Base-by-base conservation (phyloP, 306 rosid species). In the Boehmeria nivea region DNA sequence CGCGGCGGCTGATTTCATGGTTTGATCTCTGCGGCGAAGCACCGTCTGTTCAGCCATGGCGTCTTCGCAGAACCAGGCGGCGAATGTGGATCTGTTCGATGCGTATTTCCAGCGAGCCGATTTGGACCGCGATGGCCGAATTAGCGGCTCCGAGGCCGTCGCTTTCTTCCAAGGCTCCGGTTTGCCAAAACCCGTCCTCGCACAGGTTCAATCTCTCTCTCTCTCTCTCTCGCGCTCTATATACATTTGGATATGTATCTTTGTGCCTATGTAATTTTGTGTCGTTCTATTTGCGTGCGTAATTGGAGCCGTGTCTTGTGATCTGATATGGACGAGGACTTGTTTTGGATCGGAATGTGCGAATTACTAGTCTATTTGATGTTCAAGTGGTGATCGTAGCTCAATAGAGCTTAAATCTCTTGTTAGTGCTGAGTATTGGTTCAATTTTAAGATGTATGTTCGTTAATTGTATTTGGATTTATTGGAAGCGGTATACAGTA, bases 51-150 rank as follows among this genome's bases (percentile, higher is more conserved):
- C 54, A 38, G 31, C 56, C 58, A 87, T 83, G 95, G 84, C 87
- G 62, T 76, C 93, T 75, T 73, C 71, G 56, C 90, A 71, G 44
- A 83, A 66, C 67, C 84, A 50, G 19, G 72, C 85, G 57, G 56
- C 87, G 69, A 88, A 93, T 73, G 94, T 77, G 56, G 96, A 93
- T 93, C 95, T 85, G 68, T 93, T 93, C 68, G 99, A 93, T 83
- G 84, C 85, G 51, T 93, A 88, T 72, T 93, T 93, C 50, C 86
- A 86, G 21, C 83, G 85, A 4, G 99, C 99, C 46, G 99, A 93
- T 85, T 83, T 85, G 85, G 99, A 93, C 81, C 79, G 88, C 25
- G 99, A 93, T 45, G 96, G 99, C 70, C 86, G 94, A 45, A 93
- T 93, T 61, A 93, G 95, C 66, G 99, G 95, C 28, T 67, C 61